Conservation (phyloP, 495 filamentous ascomycete genomes). For the Aspergillus haitiensis region DNA sequence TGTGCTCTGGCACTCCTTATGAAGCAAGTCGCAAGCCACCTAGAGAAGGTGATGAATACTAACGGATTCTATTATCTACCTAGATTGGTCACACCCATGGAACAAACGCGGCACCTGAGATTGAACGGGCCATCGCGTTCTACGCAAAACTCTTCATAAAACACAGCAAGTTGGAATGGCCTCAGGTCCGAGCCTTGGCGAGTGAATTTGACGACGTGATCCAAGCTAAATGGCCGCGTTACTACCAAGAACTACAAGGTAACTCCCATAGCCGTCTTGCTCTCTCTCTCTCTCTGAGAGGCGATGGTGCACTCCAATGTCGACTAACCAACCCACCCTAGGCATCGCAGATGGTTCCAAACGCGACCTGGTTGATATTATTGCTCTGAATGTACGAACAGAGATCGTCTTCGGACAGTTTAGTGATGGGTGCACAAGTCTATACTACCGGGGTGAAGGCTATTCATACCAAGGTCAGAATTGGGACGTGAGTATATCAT, state of each 20-base stretch:
- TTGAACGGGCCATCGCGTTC: neutral
- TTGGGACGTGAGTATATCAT: conserved; percentile 57
- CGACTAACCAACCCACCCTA: conserved; percentile 2
- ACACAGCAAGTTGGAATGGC: conserved; percentile 12
- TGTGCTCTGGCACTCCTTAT: conserved; percentile 16
- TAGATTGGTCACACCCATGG: conserved; percentile 10
- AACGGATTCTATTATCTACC: too few relatives aligned
- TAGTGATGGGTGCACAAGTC: conserved; percentile 63
- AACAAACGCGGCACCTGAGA: neutral
- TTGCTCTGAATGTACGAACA: conserved; percentile 66
- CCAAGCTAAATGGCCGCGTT: conserved; percentile 10
- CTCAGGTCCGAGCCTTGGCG: conserved; percentile 3
- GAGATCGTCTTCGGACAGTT: conserved; percentile 66
- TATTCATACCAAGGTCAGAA: conserved; percentile 57
- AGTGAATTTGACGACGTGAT: conserved; percentile 11
- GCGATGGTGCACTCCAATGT: neutral
- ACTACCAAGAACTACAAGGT: conserved; percentile 14
- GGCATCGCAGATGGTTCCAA: conserved; percentile 61
- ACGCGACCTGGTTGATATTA: conserved; percentile 54
- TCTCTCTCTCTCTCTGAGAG: neutral
- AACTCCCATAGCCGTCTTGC: neutral
- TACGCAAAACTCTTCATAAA: conserved; percentile 13
- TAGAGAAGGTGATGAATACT: neutral
- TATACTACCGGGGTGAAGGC: conserved; percentile 52
- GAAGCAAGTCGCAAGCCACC: neutral